Percentiles rank a stretch among this genome's conserved stretches.
Evolutionary conservation across 768 basidiomycete genomes (phyloP).

Genomic region (Amanita muscaria): DNA sequence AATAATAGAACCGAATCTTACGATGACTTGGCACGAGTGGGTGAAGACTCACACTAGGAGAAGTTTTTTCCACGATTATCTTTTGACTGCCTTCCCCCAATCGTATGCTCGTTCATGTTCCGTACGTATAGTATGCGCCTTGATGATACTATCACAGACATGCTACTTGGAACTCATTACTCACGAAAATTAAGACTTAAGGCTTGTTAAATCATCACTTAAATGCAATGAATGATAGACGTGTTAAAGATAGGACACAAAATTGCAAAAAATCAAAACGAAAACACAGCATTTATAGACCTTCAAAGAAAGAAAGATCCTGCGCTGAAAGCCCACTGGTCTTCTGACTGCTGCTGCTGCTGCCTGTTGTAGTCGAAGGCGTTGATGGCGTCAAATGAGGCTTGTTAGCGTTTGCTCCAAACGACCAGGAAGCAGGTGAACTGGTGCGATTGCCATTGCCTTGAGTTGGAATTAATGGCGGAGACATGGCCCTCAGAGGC

Average conservation of each 20-base stretch:
- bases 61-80: constrained; percentile 52
- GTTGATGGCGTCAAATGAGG: background rate
- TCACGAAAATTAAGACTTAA: constrained; percentile 70
- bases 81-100: constrained; percentile 47
- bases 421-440: background rate
- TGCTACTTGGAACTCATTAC: constrained; percentile 38
- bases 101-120: constrained; percentile 35
- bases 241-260: constrained; percentile 7
- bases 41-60: constrained; percentile 46
- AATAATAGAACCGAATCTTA: constrained; percentile 42
- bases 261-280: background rate
- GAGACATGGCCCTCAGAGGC: background rate
- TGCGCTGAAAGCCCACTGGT: constrained; percentile 65
- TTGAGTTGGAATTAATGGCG: background rate
- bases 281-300: constrained; percentile 31
- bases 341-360: constrained; percentile 3
- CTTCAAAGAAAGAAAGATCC: constrained; percentile 85
- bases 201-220: constrained; percentile 62
- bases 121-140: background rate
- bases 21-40: constrained; percentile 39
- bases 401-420: background rate
- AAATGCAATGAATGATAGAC: constrained; percentile 8
- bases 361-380: no score
- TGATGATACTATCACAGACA: constrained; percentile 36
- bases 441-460: background rate